A percentile compares a stretch with the other conserved stretches of the same genome.
Conservation (phyloP, 108 stramenopile genomes). For the Aureococcus anophagefferens region DNA sequence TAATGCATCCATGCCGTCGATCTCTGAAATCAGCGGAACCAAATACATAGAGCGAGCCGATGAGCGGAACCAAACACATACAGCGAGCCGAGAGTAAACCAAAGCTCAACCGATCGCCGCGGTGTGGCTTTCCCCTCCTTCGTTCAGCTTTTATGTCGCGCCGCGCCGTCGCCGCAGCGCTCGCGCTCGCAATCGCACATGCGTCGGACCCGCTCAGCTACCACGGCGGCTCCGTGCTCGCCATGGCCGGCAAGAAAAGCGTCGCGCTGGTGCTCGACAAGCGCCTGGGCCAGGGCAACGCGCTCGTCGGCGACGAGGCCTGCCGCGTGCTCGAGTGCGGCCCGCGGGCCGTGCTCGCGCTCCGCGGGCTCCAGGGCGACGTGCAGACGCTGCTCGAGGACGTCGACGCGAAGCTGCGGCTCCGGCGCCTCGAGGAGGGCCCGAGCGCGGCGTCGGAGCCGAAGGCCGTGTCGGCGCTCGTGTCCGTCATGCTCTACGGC, state of each 20-base stretch:
- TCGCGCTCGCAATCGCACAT: too few relatives aligned
- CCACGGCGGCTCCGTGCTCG: conserved; percentile 64
- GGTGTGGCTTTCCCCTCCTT: too few relatives aligned
- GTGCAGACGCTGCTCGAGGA: background rate
- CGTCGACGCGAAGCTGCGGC: background rate
- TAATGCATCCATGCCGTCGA: too few relatives aligned
- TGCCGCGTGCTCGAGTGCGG: background rate
- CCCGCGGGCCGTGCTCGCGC: background rate
- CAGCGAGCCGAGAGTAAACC: too few relatives aligned
- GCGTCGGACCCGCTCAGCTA: conserved; percentile 48
- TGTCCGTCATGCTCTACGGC: background rate
- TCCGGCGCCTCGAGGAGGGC: background rate
- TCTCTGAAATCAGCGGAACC: too few relatives aligned
- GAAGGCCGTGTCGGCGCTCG: background rate
- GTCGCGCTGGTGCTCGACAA: conserved; percentile 68
- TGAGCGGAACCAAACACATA: too few relatives aligned
- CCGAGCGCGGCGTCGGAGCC: background rate
- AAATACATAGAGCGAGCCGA: too few relatives aligned
- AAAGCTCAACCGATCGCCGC: too few relatives aligned
- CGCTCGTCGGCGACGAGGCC: background rate
- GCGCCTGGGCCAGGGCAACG: conserved; percentile 58
- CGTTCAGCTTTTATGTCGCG: too few relatives aligned
- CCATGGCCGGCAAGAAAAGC: conserved; percentile 69
- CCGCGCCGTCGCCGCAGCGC: too few relatives aligned
- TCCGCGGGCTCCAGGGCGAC: background rate